A percentile compares a stretch with the other conserved stretches of the same genome.
Conservation (phyloP, 2,329 filamentous ascomycete genomes). For the Penicillium concentricum region DNA sequence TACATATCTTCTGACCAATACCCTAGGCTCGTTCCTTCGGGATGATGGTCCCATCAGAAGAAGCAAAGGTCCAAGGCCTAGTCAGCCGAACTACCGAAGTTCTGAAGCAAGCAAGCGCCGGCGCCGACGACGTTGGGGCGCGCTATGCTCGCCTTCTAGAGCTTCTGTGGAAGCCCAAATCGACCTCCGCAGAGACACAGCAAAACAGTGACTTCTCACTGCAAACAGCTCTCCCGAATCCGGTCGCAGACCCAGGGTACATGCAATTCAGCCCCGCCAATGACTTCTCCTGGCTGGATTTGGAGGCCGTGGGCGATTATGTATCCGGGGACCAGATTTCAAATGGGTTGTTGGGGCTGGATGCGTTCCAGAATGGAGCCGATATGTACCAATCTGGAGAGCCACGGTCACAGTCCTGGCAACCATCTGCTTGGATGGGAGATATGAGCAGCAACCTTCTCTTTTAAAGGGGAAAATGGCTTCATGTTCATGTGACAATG, state of each 20-base stretch:
- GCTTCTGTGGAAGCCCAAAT: conserved; percentile 56
- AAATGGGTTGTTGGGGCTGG: conserved; percentile 36
- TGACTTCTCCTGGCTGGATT: conserved; percentile 62
- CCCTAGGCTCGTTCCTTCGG: conserved; percentile 56
- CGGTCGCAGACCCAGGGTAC: conserved; percentile 38
- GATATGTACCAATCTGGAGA: conserved; percentile 31
- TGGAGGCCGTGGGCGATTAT: conserved; percentile 60
- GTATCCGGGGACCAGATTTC: conserved; percentile 48
- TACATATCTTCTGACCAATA: not conserved
- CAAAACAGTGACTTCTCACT: conserved; percentile 33
- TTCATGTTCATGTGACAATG: not conserved
- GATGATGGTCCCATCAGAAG: conserved; percentile 56
- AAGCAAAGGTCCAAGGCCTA: conserved; percentile 56
- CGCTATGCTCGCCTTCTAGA: conserved; percentile 62
- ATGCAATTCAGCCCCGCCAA: conserved; percentile 50
- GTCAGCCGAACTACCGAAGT: conserved; percentile 60
- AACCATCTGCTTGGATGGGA: conserved; percentile 40
- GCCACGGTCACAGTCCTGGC: conserved; percentile 38
- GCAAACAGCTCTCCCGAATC: conserved; percentile 31
- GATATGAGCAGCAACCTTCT: conserved; percentile 41
- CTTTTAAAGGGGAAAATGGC: conserved; percentile 22
- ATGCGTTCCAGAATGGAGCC: conserved; percentile 34
- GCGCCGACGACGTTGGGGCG: conserved; percentile 59
- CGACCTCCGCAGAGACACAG: conserved; percentile 27
- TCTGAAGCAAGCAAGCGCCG: conserved; percentile 59